Evolutionary conservation across 768 basidiomycete species (phyloP).

Genomic region (Ramaria sp.): DNA sequence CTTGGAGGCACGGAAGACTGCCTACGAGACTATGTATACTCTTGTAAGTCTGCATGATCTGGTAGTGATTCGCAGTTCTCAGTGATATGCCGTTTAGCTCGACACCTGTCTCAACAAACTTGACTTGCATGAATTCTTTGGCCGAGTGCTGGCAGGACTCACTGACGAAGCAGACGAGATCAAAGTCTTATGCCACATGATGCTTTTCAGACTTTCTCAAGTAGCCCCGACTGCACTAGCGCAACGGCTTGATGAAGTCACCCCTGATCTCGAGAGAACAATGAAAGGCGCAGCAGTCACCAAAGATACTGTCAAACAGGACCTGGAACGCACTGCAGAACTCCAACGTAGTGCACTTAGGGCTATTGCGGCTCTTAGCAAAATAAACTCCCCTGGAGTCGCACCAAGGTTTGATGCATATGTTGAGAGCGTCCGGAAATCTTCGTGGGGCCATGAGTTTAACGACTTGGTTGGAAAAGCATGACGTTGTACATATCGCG

Average conservation of each 20-base stretch:
- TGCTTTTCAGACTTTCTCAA: constrained; percentile 83
- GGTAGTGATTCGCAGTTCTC: neutral
- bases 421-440: constrained; percentile 64
- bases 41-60: constrained; percentile 40
- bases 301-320: constrained; percentile 95
- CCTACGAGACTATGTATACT: constrained; percentile 96
- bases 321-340: constrained; percentile 79
- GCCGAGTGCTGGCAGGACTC: constrained; percentile 71
- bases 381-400: constrained; percentile 52
- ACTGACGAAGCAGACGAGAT: constrained; percentile 91
- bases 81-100: constrained; percentile 35
- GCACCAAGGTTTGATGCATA: constrained; percentile 70
- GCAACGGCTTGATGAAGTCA: constrained; percentile 75
- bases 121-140: constrained; percentile 79
- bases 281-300: constrained; percentile 84
- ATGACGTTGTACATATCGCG: neutral
- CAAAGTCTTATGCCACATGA: constrained; percentile 93
- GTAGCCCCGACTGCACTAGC: constrained; percentile 77
- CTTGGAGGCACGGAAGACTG: constrained; percentile 90
- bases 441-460: constrained; percentile 61
- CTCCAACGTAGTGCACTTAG: constrained; percentile 84
- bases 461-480: constrained; percentile 35
- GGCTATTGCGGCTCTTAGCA: constrained; percentile 79
- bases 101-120: constrained; percentile 86
- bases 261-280: constrained; percentile 74